phyloP scores from a whole-genome alignment of 257 asterid species.

The Petunia secreta region DNA sequence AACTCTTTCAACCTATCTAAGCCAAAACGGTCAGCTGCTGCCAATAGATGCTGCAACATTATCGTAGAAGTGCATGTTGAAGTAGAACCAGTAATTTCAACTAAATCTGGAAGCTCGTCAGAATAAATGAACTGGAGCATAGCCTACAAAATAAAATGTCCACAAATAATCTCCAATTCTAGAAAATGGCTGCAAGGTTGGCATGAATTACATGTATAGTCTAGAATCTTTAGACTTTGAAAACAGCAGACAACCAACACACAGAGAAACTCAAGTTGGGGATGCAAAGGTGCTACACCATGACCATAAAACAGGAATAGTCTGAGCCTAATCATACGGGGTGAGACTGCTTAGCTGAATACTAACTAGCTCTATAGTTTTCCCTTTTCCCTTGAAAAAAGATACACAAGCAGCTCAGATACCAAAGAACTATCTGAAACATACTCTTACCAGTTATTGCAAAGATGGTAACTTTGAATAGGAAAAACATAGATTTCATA shows the following conservation, averaged over 20 bases:
- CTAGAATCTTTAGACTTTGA: background rate
- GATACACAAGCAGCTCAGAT: background rate
- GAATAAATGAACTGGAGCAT: constrained; percentile 83
- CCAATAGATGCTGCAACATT: constrained; percentile 92
- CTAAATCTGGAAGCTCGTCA: constrained; percentile 66
- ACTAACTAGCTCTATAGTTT: background rate
- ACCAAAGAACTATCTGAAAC: background rate
- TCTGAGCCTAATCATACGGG: background rate
- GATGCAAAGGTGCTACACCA: constrained; percentile 6
- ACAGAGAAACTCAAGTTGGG: background rate
- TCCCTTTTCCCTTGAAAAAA: background rate
- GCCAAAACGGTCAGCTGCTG: constrained; percentile 95
- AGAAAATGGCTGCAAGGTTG: background rate
- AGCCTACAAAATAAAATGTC: constrained; percentile 61
- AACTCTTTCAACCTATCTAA: constrained; percentile 84
- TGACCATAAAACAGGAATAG: constrained; percentile 8
- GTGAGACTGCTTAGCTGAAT: background rate
- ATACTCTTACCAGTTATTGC: background rate
- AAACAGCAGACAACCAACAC: background rate
- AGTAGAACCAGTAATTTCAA: constrained; percentile 61
- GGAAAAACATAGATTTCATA: no score
- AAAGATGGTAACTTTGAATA: background rate
- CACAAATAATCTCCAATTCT: constrained; percentile 1
- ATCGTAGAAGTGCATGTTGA: constrained; percentile 60
- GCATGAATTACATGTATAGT: background rate